phyloP scores from a whole-genome alignment of 208 protist genomes.

The Crithidia thermophila region DNA sequence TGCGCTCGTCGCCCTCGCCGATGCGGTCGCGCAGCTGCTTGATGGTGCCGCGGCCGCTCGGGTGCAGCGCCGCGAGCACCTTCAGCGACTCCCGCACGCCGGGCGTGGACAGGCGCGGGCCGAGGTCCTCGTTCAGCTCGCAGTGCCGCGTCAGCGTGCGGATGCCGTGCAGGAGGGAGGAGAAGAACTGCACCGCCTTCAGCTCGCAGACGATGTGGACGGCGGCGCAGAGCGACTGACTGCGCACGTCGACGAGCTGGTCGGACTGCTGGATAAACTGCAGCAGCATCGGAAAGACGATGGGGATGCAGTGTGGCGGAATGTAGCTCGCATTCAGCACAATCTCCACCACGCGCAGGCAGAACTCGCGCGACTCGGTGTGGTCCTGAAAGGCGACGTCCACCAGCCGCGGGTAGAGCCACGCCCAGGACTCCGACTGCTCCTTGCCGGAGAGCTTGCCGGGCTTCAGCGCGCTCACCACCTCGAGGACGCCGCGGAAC shows the following conservation, averaged over 20 bases:
- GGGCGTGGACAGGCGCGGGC: constrained; percentile 74
- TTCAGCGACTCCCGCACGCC: constrained; percentile 80
- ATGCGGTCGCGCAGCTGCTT: constrained; percentile 68
- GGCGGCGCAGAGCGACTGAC: constrained; percentile 79
- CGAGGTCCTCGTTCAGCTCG: constrained; percentile 80
- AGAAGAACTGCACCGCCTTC: constrained; percentile 86
- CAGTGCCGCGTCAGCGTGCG: constrained; percentile 87
- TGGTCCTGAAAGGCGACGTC: constrained; percentile 90
- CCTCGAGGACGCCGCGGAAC: constrained; percentile 85
- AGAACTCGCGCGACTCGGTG: constrained; percentile 86
- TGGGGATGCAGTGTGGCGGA: constrained; percentile 87
- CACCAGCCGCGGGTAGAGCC: constrained; percentile 89
- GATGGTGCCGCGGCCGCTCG: constrained; percentile 65
- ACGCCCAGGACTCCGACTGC: constrained; percentile 90
- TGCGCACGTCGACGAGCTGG: constrained; percentile 85
- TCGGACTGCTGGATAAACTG: constrained; percentile 87
- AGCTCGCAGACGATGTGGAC: constrained; percentile 91
- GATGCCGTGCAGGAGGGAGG: constrained; percentile 80
- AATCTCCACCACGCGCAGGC: constrained; percentile 89
- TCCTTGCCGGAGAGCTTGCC: constrained; percentile 91
- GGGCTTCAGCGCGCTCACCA: constrained; percentile 88
- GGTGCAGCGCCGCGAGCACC: constrained; percentile 74
- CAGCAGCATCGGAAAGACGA: constrained; percentile 86
- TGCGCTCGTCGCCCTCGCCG: constrained; percentile 49
- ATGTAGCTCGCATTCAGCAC: constrained; percentile 87